Conservation (phyloP, 1,284 basidiomycete species). For the Phlebopus sp. region DNA sequence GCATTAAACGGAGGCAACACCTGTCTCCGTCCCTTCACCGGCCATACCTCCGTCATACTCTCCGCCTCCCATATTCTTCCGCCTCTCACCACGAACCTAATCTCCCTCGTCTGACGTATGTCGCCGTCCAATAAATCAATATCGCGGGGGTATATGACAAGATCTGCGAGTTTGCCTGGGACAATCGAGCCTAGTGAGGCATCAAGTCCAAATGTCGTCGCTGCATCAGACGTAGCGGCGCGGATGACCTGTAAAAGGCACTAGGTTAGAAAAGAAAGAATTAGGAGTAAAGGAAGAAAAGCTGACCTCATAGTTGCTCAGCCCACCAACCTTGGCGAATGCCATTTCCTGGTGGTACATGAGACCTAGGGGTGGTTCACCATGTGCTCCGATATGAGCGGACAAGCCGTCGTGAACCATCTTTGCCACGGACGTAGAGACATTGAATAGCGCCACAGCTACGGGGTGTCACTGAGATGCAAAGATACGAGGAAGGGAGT, state of each 20-base stretch:
- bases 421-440: slow-evolving; percentile 61
- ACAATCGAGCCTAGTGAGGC: slow-evolving; percentile 60
- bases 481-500: neutral
- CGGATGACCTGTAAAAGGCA: slow-evolving; percentile 48
- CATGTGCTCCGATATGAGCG: slow-evolving; percentile 70
- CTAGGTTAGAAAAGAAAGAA: too few species aligned
- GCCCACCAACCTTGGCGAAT: slow-evolving; percentile 58
- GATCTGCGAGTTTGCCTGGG: slow-evolving; percentile 65
- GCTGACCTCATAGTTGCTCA: slow-evolving; percentile 46
- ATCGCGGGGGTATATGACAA: slow-evolving; percentile 57
- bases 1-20: slow-evolving; percentile 57
- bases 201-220: slow-evolving; percentile 60
- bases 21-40: slow-evolving; percentile 53
- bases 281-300: neutral
- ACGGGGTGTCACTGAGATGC: slow-evolving; percentile 7
- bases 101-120: slow-evolving; percentile 47
- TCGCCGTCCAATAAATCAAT: slow-evolving; percentile 54
- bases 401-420: slow-evolving; percentile 61
- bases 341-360: slow-evolving; percentile 74
- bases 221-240: slow-evolving; percentile 64
- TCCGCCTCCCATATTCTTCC: slow-evolving; percentile 66
- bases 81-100: slow-evolving; percentile 56
- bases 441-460: slow-evolving; percentile 69
- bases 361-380: slow-evolving; percentile 69
- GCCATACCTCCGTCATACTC: slow-evolving; percentile 69